Evolutionary conservation across 768 basidiomycete species (phyloP).

Genomic region (Tephrocybe sp.): DNA sequence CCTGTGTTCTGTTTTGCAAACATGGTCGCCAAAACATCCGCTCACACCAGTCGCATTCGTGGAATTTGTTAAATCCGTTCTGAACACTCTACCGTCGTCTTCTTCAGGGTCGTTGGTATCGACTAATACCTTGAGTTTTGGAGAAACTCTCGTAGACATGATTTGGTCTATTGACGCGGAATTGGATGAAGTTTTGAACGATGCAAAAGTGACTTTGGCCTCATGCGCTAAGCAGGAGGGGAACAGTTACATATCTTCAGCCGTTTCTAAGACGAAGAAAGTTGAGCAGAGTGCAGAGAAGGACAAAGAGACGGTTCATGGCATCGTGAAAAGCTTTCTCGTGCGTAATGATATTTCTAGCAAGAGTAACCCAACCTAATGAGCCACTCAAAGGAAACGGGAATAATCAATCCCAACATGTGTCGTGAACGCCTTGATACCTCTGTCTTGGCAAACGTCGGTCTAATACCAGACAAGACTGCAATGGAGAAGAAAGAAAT

Average conservation of each 20-base stretch:
- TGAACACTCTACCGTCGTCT: constrained; percentile 65
- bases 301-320: constrained; percentile 60
- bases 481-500: constrained; percentile 78
- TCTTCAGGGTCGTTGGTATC: constrained; percentile 55
- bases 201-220: constrained; percentile 44
- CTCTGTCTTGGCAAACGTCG: constrained; percentile 55
- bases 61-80: constrained; percentile 61
- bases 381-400: constrained; percentile 41
- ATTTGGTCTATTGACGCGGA: constrained; percentile 80
- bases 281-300: constrained; percentile 52
- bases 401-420: constrained; percentile 54
- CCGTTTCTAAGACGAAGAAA: constrained; percentile 36
- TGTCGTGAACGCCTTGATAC: constrained; percentile 79
- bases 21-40: constrained; percentile 47
- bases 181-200: constrained; percentile 65
- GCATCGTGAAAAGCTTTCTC: constrained; percentile 58
- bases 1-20: constrained; percentile 52
- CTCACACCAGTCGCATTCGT: constrained; percentile 52
- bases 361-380: constrained; percentile 2
- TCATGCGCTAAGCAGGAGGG: constrained; percentile 29
- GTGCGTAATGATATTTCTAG: constrained; percentile 34
- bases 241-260: constrained; percentile 17
- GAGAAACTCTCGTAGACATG: constrained; percentile 73
- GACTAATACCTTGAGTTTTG: constrained; percentile 45
- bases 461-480: constrained; percentile 65